Base-by-base conservation (phyloP, 495 filamentous ascomycete species). In the Penicillium desertorum region DNA sequence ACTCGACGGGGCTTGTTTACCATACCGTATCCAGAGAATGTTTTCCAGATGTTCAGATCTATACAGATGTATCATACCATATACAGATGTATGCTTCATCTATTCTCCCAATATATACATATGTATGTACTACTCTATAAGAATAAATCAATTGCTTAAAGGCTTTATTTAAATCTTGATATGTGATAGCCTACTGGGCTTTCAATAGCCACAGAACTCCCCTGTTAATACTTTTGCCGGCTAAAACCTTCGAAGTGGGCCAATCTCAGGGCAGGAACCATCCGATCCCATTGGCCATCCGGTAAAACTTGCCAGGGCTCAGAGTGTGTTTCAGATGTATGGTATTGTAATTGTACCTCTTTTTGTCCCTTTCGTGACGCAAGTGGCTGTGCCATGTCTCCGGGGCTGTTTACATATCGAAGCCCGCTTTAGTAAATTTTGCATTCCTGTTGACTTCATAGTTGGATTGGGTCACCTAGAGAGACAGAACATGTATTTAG, bases 321-420 rank as follows among this genome's bases (percentile, higher is more conserved):
- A 32, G 53, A 55, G 52, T 41, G 23, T 53, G 43, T 27, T 17
- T 2, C 30, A 20, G 0, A 4, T 3, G 27, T 44, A 34, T n/a
- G n/a, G 53, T 55, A 47, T 36, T 55, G 53, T 47, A 27, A 36
- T 17, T 54, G 42, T 32, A 3, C n/a, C 29, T 14, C 32, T 32
- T 48, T 30, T 32, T 34, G 27, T 45, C 22, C 43, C 19, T 14
- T 20, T 45, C 27, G 58, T 66, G 63, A 66, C 61, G 61, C 58
- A 54, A 37, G 63, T 63, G 63, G 63, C 63, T 63, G 58, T 63
- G 56, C 42, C 41, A 30, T 58, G 37, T 45, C 43, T 30, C 29
- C 9, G 9, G 27, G 27, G 30, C 7, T 55, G 44, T 55, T 55
- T 46, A 3, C 22, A 22, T 22, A 55, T 46, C 37, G 11, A 12